These are phyloP conservation scores for Sequoia sempervirens DNA, from an alignment of 75 land plant species.

Conservation along the genomic window DNA sequence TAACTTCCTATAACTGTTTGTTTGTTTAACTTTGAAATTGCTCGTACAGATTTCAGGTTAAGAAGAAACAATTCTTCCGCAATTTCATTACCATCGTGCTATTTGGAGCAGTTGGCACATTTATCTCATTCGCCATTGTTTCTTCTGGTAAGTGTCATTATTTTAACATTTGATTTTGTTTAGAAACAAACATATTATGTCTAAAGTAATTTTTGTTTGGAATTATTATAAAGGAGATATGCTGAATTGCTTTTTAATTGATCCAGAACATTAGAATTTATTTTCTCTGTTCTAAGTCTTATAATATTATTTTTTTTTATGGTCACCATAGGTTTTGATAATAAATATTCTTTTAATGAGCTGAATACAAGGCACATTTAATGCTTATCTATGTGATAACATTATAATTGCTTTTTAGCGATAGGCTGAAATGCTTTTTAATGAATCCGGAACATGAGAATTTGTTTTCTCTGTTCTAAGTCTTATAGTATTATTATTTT, in stretches of 20 bases:
- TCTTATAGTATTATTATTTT: background rate
- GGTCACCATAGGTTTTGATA: background rate
- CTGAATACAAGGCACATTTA: background rate
- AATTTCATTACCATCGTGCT: conserved; percentile 38
- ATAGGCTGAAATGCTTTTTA: background rate
- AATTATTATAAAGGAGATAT: background rate
- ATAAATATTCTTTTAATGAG: background rate
- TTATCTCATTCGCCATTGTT: conserved; percentile 34
- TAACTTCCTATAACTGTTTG: background rate
- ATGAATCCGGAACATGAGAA: background rate
- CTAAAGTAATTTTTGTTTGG: background rate
- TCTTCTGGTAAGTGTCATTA: conserved; percentile 29
- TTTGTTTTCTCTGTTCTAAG: background rate
- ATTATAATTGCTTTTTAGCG: too few species aligned
- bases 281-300: background rate
- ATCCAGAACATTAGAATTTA: background rate
- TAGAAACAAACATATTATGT: background rate
- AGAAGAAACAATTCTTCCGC: conserved; percentile 43
- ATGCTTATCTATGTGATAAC: background rate
- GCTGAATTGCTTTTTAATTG: background rate
- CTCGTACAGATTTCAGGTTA: conserved; percentile 36
- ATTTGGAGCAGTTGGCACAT: conserved; percentile 36
- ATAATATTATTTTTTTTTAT: background rate
- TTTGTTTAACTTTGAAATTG: background rate
- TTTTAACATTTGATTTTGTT: background rate